Conservation (phyloP, 2,329 filamentous ascomycete genomes). For the Penicillium sp. region DNA sequence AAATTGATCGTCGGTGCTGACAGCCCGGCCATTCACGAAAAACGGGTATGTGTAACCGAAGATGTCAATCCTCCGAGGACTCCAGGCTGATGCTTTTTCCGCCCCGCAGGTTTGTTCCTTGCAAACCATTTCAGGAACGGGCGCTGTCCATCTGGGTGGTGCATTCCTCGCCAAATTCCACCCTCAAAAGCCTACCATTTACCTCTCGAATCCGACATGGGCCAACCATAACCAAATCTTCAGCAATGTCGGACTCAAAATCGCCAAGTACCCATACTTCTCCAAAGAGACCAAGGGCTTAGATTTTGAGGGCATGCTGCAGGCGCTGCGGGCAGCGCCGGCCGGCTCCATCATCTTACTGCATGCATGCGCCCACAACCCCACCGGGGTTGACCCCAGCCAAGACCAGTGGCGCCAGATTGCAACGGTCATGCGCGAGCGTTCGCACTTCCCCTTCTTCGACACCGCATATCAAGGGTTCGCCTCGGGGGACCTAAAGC, state of each 20-base stretch:
- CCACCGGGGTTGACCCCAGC: conserved; percentile 92
- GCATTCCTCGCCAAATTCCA: conserved; percentile 95
- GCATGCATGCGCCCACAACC: conserved; percentile 96
- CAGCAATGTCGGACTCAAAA: conserved; percentile 72
- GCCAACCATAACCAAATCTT: conserved; percentile 99
- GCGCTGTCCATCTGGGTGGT: conserved; percentile 85
- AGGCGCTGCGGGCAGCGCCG: conserved; percentile 62
- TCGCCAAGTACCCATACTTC: conserved; percentile 91
- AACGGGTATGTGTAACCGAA: conserved; percentile 52
- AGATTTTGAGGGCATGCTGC: conserved; percentile 84
- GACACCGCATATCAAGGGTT: conserved; percentile 98
- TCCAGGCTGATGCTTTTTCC: not conserved
- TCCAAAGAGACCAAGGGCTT: conserved; percentile 80
- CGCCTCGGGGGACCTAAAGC: conserved; percentile 78
- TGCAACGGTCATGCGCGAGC: conserved; percentile 66
- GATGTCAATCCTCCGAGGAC: not conserved
- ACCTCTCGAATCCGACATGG: conserved; percentile 94
- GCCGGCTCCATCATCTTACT: conserved; percentile 80
- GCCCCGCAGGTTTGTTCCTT: conserved; percentile 58
- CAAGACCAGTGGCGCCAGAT: conserved; percentile 91
- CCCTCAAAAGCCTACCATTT: conserved; percentile 63
- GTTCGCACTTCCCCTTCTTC: conserved; percentile 94
- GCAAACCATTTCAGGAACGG: conserved; percentile 96
- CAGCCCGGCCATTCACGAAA: conserved; percentile 76
- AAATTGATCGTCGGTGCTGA: conserved; percentile 77